A percentile compares a stretch with the other conserved stretches of the same genome.
These are phyloP conservation scores for Paracoccidioides lutzii DNA, from an alignment of 2,329 filamentous ascomycete genomes.

Conservation along the genomic window DNA sequence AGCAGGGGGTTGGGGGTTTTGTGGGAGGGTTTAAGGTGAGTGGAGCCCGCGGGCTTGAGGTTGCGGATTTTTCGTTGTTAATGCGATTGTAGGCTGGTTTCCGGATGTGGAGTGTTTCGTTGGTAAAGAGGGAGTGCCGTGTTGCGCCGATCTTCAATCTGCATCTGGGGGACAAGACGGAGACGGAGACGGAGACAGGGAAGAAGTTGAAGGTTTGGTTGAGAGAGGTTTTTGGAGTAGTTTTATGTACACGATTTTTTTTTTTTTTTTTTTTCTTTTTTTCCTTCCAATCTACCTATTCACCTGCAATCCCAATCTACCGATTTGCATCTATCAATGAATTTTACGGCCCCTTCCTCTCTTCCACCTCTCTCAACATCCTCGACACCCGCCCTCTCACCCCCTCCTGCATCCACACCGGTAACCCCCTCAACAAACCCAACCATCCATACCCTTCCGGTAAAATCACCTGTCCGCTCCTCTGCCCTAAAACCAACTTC, in stretches of 20 bases:
- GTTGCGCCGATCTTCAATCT: slow-evolving; percentile 18
- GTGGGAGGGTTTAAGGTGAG: slow-evolving; percentile 22
- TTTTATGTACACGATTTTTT: neutral
- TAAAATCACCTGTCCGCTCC: slow-evolving; percentile 38
- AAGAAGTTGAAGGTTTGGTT: slow-evolving; percentile 19
- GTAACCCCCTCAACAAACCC: slow-evolving; percentile 21
- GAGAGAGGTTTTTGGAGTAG: slow-evolving; percentile 13
- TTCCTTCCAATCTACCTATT: no score
- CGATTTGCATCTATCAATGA: neutral
- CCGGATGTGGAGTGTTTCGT: slow-evolving; percentile 18
- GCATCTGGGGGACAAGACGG: slow-evolving; percentile 9
- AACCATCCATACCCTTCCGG: slow-evolving; percentile 24
- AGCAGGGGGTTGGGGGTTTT: slow-evolving; percentile 24
- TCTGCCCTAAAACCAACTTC: slow-evolving; percentile 37
- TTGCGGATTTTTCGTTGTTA: neutral
- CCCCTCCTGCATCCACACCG: slow-evolving; percentile 37
- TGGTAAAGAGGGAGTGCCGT: slow-evolving; percentile 19
- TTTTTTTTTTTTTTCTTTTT: neutral
- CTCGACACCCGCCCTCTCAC: slow-evolving; percentile 19
- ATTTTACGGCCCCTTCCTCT: slow-evolving; percentile 2
- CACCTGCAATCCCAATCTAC: no score
- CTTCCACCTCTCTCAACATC: slow-evolving; percentile 10
- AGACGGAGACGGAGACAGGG: slow-evolving; percentile 16
- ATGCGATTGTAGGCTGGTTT: slow-evolving; percentile 15
- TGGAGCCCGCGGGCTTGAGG: neutral